These are phyloP conservation scores for Lantana camara DNA, from an alignment of 257 asterid species.

Conservation along the genomic window DNA sequence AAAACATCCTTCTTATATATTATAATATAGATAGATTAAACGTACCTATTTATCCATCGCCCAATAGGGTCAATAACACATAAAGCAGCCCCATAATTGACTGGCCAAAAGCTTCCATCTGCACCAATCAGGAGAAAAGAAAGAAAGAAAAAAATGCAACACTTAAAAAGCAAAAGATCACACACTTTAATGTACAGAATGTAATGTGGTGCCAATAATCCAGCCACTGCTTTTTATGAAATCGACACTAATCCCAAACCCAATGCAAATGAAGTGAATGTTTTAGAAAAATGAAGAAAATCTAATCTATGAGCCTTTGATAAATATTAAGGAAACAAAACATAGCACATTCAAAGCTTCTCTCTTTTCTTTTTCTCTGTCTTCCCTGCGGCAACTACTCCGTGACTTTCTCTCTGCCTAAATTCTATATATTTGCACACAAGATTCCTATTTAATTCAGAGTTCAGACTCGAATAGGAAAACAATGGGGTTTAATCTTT, in stretches of 20 bases:
- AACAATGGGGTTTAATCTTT: slow-evolving; percentile 8
- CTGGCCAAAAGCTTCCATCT: no score
- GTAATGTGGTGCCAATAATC: slow-evolving; percentile 7
- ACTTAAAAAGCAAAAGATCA: background rate
- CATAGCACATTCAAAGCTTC: slow-evolving; percentile 43
- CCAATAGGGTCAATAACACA: no score
- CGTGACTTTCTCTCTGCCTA: slow-evolving; percentile 36
- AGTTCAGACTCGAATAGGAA: slow-evolving; percentile 34
- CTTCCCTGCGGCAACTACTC: slow-evolving; percentile 29
- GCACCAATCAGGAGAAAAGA: background rate
- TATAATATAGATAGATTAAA: no score
- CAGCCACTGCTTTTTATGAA: slow-evolving; percentile 32
- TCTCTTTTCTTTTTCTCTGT: slow-evolving; percentile 28
- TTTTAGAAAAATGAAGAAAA: slow-evolving; percentile 19
- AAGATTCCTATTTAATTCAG: background rate
- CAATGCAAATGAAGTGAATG: slow-evolving; percentile 18
- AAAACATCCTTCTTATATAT: no score
- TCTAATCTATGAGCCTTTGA: slow-evolving; percentile 21
- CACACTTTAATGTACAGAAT: background rate
- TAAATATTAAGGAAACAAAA: slow-evolving; percentile 14
- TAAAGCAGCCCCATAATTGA: no score
- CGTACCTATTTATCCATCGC: no score
- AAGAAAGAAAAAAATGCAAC: no score
- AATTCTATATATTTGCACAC: slow-evolving; percentile 16
- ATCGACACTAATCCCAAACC: slow-evolving; percentile 25